phyloP scores from a whole-genome alignment of 805 yeast species.

The Saccharomycopsis oosterbeekiorum region DNA sequence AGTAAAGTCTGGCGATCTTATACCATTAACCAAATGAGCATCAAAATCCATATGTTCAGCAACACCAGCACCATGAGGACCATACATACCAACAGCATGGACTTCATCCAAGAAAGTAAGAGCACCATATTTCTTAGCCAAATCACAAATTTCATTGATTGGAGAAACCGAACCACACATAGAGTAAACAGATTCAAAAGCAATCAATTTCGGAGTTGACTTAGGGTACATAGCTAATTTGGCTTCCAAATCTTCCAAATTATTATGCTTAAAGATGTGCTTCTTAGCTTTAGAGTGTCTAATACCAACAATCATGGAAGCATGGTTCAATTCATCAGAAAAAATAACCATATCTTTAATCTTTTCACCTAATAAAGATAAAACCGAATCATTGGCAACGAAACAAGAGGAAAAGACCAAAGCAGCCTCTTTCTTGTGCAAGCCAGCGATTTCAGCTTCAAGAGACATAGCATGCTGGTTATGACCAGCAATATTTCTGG shows the following conservation, averaged over 20 bases:
- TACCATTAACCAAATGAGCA: constrained; percentile 61
- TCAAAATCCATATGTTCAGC: constrained; percentile 94
- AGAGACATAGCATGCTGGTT: constrained; percentile 79
- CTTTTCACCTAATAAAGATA: constrained; percentile 84
- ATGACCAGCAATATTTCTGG: constrained; percentile 98
- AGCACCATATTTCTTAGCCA: constrained; percentile 97
- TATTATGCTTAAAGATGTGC: constrained; percentile 87
- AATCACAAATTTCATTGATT: constrained; percentile 81
- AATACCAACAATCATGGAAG: constrained; percentile 96
- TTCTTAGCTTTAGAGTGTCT: constrained; percentile 81
- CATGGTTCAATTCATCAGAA: constrained; percentile 90
- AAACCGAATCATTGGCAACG: constrained; percentile 93
- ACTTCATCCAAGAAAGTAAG: constrained; percentile 96
- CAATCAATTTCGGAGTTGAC: constrained; percentile 87
- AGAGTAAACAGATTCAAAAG: constrained; percentile 94
- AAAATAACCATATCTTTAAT: constrained; percentile 84
- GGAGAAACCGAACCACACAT: constrained; percentile 98
- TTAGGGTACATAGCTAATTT: constrained; percentile 72
- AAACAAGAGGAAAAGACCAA: constrained; percentile 91
- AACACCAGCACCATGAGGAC: constrained; percentile 99
- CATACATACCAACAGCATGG: constrained; percentile 98
- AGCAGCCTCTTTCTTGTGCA: constrained; percentile 93
- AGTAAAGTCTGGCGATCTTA: constrained; percentile 38
- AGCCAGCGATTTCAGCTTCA: constrained; percentile 78
- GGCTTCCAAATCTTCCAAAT: constrained; percentile 72